These are phyloP conservation scores for Yamadazyma jaroonii DNA, from an alignment of 1,139 yeast species.

Conservation along the genomic window DNA sequence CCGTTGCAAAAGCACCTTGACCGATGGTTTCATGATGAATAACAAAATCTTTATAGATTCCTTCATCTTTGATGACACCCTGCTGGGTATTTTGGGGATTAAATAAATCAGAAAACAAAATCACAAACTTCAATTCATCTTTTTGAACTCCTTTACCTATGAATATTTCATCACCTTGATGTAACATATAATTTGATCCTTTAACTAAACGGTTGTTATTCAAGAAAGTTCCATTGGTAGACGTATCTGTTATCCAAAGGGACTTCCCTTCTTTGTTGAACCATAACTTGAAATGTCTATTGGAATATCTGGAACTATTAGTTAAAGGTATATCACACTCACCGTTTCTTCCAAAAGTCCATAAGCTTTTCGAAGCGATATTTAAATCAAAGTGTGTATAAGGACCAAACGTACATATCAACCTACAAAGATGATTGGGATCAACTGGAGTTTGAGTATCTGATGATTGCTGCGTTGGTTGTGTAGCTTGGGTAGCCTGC, in stretches of 20 bases:
- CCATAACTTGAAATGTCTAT: conserved; percentile 75
- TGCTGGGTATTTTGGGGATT: conserved; percentile 30
- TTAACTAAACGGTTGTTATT: conserved; percentile 73
- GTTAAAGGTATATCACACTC: conserved; percentile 64
- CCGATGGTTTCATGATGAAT: conserved; percentile 85
- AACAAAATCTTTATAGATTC: conserved; percentile 72
- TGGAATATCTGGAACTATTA: conserved; percentile 69
- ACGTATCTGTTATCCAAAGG: conserved; percentile 64
- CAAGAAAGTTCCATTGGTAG: conserved; percentile 89
- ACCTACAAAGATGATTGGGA: conserved; percentile 34
- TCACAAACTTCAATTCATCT: conserved; percentile 74
- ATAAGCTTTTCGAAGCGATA: conserved; percentile 39
- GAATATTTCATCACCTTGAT: conserved; percentile 89
- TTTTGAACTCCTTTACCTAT: conserved; percentile 83
- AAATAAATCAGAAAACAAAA: conserved; percentile 50
- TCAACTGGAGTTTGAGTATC: conserved; percentile 31
- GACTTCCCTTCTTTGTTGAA: conserved; percentile 50
- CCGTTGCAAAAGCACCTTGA: conserved; percentile 96
- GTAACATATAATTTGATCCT: conserved; percentile 76
- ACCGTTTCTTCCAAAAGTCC: conserved; percentile 77
- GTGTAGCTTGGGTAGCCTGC: conserved; percentile 41
- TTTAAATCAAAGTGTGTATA: conserved; percentile 42
- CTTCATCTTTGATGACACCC: conserved; percentile 32
- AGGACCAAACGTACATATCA: conserved; percentile 71
- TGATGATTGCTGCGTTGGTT: conserved; percentile 62